Conservation (phyloP, 1,284 basidiomycete genomes). For the Schizophyllum amplum region DNA sequence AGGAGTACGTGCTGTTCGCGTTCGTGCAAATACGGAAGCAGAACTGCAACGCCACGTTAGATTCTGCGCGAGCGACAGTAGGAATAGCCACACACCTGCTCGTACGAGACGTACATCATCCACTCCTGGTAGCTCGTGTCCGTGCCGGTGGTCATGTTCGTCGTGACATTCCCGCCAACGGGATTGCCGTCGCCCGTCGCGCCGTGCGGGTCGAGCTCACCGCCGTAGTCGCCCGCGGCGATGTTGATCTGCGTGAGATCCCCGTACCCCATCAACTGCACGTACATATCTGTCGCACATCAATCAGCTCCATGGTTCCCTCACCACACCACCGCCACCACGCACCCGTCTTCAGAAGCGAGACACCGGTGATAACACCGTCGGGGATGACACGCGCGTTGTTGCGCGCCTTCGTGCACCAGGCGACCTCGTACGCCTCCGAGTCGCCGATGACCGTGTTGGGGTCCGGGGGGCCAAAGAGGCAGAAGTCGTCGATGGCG, state of each 20-base stretch:
- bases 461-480: slow-evolving; percentile 28
- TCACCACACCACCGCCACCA: neutral
- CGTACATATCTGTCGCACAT: slow-evolving; percentile 24
- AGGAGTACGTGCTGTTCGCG: slow-evolving; percentile 42
- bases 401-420: slow-evolving; percentile 57
- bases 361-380: slow-evolving; percentile 47
- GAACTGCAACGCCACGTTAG: slow-evolving; percentile 21
- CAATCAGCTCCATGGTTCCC: no score
- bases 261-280: slow-evolving; percentile 32
- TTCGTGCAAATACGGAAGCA: slow-evolving; percentile 48
- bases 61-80: slow-evolving; percentile 18
- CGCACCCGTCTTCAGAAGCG: slow-evolving; percentile 41
- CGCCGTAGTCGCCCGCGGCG: slow-evolving; percentile 30
- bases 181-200: slow-evolving; percentile 49
- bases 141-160: slow-evolving; percentile 24
- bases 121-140: slow-evolving; percentile 28
- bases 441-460: slow-evolving; percentile 1
- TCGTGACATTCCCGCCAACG: slow-evolving; percentile 33
- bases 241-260: slow-evolving; percentile 31
- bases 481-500: slow-evolving; percentile 33
- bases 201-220: slow-evolving; percentile 65
- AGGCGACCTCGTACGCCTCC: slow-evolving; percentile 56
- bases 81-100: slow-evolving; percentile 11
- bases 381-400: slow-evolving; percentile 55
- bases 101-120: slow-evolving; percentile 23